Base-by-base conservation (phyloP, 495 filamentous ascomycete genomes). In the Tetracladium setigerum region DNA sequence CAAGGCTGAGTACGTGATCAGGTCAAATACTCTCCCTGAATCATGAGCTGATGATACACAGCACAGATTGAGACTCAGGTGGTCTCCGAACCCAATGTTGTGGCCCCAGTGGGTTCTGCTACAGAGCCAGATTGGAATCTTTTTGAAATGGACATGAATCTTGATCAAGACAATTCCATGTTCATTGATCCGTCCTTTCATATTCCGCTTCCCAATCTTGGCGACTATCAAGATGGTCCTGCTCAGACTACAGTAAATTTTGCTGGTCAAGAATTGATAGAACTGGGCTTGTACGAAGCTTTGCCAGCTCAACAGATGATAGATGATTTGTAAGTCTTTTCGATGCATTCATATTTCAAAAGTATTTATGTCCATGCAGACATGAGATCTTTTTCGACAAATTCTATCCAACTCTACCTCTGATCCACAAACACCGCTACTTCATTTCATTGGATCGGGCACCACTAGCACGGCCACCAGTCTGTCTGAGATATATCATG, bases 401-500 rank as follows among this genome's bases (percentile, higher is more conserved):
- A 62, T 74, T 92, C 18, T 85, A 95, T 58, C 79, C 83, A 4
- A 86, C 83, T 1, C 53, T 85, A 36, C 89, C 92, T 1, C 84
- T 96, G 67, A 80, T 96, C 39, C 91, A 98, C 61, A 86, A 82
- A 52, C 82, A 80, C 44, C 78, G 90, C 40, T 95, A 88, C 62
- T 67, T 88, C 39, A 80, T 87, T 27, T 81, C 83, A 17, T 78
- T 95, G 77, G 82, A 84, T 59, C 72, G 69, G 17, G 77, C 87
- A 16, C 88, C 88, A 8, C 79, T 79, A 41, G 81, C 86, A 68
- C 79, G 90, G 39, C 91, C 91, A 9, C 89, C 91, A 6, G 77
- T 95, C 1, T 87, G 83, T 54, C 68, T 98, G 30, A 82, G 94
- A 34, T 98, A 98, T 66, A 86, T 84, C 19, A 91, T 96, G 66